Conservation (phyloP, 352 stramenopile genomes). For the Phytophthora hybrid region DNA sequence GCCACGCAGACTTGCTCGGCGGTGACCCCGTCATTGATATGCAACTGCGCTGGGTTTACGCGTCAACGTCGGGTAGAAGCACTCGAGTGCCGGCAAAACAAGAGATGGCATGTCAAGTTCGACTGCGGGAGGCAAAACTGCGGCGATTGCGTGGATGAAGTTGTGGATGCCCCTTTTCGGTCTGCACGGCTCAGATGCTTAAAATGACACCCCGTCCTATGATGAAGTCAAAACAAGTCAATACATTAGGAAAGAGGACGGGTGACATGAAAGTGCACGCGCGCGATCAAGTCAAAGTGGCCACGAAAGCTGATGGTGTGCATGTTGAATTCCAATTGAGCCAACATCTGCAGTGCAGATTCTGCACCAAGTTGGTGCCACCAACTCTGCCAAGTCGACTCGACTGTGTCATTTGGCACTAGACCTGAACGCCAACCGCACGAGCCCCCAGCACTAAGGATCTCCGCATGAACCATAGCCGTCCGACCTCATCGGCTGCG, state of each 20-base stretch:
- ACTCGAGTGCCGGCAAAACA: background rate
- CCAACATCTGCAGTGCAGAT: constrained; percentile 7
- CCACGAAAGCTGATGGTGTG: constrained; percentile 1
- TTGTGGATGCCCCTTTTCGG: constrained; percentile 4
- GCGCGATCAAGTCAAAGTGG: constrained; percentile 7
- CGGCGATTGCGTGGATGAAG: constrained; percentile 27
- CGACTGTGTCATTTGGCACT: background rate
- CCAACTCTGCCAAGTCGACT: constrained; percentile 6
- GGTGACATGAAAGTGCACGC: background rate
- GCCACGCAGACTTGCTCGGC: constrained; percentile 12
- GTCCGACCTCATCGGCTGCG: constrained; percentile 7
- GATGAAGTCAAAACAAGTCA: background rate
- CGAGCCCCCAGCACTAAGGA: background rate
- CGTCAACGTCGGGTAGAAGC: background rate
- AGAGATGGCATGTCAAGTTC: constrained; percentile 6
- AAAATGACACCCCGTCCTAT: constrained; percentile 9
- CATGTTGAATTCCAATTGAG: background rate
- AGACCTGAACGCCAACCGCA: background rate
- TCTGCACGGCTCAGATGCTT: constrained; percentile 12
- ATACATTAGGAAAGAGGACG: background rate
- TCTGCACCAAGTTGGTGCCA: too few species aligned
- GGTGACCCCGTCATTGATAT: constrained; percentile 4
- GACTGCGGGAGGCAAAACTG: background rate
- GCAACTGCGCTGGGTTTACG: background rate
- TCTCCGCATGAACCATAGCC: constrained; percentile 3